Evolutionary conservation across 2,329 filamentous ascomycete species (phyloP).

Genomic region (Epichloe scottii): DNA sequence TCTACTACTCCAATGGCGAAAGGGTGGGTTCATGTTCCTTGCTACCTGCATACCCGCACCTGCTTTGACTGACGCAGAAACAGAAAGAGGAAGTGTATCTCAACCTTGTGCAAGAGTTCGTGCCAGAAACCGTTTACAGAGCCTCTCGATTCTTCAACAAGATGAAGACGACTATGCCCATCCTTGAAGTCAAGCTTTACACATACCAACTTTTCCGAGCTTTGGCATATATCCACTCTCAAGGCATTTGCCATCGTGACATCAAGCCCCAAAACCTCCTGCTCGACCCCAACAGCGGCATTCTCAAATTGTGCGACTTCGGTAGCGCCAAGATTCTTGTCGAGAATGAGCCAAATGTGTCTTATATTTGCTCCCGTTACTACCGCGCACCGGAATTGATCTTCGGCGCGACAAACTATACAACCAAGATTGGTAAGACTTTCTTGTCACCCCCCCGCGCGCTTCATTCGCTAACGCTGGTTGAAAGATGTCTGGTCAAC

Average conservation of each 20-base stretch:
- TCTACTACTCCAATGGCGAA: conserved; percentile 99
- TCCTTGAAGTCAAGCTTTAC: conserved; percentile 97
- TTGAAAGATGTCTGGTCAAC: conserved; percentile 94
- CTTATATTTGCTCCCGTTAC: conserved; percentile 98
- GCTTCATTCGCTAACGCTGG: conserved; percentile 7
- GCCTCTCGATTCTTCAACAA: conserved; percentile 99
- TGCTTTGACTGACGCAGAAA: not conserved
- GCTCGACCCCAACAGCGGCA: conserved; percentile 77
- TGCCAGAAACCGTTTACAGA: conserved; percentile 95
- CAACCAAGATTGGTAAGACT: conserved; percentile 89
- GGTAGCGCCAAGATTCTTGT: conserved; percentile 97
- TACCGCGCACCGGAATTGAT: conserved; percentile 97
- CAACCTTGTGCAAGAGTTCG: conserved; percentile 94
- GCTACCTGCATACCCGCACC: not conserved
- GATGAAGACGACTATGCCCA: conserved; percentile 99
- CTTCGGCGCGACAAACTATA: conserved; percentile 98
- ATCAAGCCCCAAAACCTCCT: conserved; percentile 98
- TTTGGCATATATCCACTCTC: conserved; percentile 96
- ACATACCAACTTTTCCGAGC: conserved; percentile 99
- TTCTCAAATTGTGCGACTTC: conserved; percentile 97
- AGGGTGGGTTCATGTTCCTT: conserved; percentile 47
- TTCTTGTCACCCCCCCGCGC: not conserved
- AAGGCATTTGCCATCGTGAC: conserved; percentile 96
- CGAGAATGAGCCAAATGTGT: conserved; percentile 97
- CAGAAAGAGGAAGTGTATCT: conserved; percentile 98